A percentile compares a stretch with the other conserved stretches of the same genome.
These are phyloP conservation scores for Fusarium globosum DNA, from an alignment of 2,329 filamentous ascomycete species.

Conservation along the genomic window DNA sequence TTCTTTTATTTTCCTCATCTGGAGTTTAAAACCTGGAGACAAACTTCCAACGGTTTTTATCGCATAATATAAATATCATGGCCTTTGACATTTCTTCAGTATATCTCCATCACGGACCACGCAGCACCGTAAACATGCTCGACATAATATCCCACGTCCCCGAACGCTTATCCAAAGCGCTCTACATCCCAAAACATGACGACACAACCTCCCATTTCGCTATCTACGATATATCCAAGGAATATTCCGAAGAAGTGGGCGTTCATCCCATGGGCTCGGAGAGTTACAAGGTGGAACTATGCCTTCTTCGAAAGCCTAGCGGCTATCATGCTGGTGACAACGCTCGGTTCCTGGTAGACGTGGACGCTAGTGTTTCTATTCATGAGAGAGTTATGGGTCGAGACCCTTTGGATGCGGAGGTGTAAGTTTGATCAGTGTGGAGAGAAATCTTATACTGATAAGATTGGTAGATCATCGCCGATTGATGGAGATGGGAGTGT, in stretches of 20 bases:
- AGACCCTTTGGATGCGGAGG: background rate
- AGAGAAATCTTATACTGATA: background rate
- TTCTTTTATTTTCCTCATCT: background rate
- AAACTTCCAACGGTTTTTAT: background rate
- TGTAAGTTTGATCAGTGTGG: constrained; percentile 1
- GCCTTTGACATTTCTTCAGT: background rate
- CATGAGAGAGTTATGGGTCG: background rate
- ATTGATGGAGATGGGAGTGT: background rate
- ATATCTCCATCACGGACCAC: background rate
- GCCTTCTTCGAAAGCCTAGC: constrained; percentile 13
- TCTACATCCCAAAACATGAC: constrained; percentile 7
- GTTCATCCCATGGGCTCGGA: background rate
- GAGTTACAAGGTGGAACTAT: constrained; percentile 15
- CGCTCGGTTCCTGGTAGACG: constrained; percentile 10
- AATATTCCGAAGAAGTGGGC: background rate
- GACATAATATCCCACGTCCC: constrained; percentile 4
- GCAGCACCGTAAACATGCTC: background rate
- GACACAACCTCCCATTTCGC: background rate
- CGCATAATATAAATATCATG: background rate
- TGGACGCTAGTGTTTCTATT: background rate
- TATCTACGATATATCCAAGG: constrained; percentile 5
- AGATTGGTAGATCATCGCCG: background rate
- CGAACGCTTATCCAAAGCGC: background rate
- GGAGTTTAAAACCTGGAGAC: background rate
- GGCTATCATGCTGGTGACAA: background rate